Percentiles rank a stretch among this genome's conserved stretches.
Evolutionary conservation across 176 grass and related monocot species (phyloP).

Genomic region (Puya raimondii): DNA sequence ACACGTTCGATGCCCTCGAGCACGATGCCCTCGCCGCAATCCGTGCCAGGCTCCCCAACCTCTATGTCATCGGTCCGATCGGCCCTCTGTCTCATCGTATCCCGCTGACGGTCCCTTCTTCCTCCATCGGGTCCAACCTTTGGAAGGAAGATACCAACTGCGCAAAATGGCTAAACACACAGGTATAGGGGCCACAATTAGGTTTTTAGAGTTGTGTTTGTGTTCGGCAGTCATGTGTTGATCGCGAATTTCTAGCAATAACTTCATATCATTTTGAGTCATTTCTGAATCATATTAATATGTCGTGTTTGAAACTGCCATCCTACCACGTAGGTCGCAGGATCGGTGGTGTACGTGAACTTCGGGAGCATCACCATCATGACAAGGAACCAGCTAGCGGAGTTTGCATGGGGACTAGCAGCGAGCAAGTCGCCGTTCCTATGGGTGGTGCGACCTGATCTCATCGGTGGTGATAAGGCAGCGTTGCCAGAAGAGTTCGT

Average conservation of each 20-base stretch:
- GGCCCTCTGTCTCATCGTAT: background rate
- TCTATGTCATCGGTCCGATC: slow-evolving; percentile 8
- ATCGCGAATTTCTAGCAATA: too few relatives aligned
- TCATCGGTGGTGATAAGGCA: background rate
- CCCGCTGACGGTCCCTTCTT: background rate
- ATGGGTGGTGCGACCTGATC: background rate
- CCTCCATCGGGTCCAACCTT: background rate
- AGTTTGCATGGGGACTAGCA: slow-evolving; percentile 8
- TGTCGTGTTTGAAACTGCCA: too few relatives aligned
- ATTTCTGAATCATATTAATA: too few relatives aligned
- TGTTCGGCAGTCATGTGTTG: too few relatives aligned
- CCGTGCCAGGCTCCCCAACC: slow-evolving; percentile 1
- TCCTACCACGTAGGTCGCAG: background rate
- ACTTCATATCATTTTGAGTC: too few relatives aligned
- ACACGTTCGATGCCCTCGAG: slow-evolving; percentile 20
- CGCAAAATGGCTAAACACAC: background rate
- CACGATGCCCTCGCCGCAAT: background rate
- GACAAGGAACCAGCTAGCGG: background rate
- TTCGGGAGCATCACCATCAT: background rate
- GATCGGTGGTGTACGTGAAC: slow-evolving; percentile 15
- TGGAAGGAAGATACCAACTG: background rate
- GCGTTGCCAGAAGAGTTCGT: background rate
- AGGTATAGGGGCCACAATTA: too few relatives aligned
- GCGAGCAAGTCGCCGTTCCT: background rate
- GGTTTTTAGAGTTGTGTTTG: too few relatives aligned